A percentile compares a stretch with the other conserved stretches of the same genome.
phyloP scores from a whole-genome alignment of 331 rosid species.

The Malus hybrid region DNA sequence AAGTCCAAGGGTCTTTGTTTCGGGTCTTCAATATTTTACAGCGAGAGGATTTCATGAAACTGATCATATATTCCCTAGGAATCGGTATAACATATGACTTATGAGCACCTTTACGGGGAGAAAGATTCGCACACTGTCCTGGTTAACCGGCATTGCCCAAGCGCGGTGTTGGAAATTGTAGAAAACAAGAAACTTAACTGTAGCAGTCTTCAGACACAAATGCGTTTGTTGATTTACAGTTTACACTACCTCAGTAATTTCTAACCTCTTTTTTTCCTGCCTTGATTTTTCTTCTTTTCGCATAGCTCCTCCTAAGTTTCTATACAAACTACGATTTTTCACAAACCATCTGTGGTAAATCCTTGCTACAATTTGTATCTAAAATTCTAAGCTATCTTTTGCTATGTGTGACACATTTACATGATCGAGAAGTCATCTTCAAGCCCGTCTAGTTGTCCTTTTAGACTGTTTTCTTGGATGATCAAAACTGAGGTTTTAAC shows the following conservation, averaged over 20 bases:
- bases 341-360: slow-evolving; percentile 13
- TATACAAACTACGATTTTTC: slow-evolving; percentile 28
- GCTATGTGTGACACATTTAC: slow-evolving; percentile 20
- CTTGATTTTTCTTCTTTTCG: neutral
- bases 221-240: neutral
- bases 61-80: too few relatives aligned
- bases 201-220: neutral
- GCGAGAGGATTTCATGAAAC: too few relatives aligned
- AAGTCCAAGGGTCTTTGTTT: too few relatives aligned
- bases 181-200: neutral
- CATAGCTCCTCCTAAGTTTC: slow-evolving; percentile 24
- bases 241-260: neutral
- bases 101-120: too few relatives aligned
- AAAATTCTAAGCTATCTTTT: slow-evolving; percentile 38
- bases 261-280: neutral
- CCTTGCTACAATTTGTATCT: slow-evolving; percentile 36
- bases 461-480: slow-evolving; percentile 65
- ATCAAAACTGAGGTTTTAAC: slow-evolving; percentile 58
- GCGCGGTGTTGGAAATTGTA: neutral
- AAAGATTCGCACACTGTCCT: too few relatives aligned
- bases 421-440: slow-evolving; percentile 85
- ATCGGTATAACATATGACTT: too few relatives aligned
- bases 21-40: too few relatives aligned
- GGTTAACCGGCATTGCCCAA: too few relatives aligned
- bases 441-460: slow-evolving; percentile 85